Evolutionary conservation across 2,329 filamentous ascomycete genomes (phyloP), one percentile per base, ranked within the genome.

Genomic region (Clonostachys sp.): DNA sequence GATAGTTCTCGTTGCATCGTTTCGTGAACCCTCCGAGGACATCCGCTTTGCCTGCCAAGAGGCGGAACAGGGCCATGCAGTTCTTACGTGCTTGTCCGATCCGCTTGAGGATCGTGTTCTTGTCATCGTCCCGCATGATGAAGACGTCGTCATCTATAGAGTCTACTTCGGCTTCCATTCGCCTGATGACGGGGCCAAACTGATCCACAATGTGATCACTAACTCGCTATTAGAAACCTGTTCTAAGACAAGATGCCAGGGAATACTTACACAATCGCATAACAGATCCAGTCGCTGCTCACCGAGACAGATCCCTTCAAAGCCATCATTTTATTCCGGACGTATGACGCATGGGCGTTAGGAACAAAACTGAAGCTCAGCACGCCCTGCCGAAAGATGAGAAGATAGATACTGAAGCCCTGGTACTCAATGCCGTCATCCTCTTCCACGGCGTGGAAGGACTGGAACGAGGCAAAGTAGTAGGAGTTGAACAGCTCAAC

Each of bases 271-370:
- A 99, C 97, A 61, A 99, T 78, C 41, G 94, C 94, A 63, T 99
- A 99, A 73, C 94, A 99, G 57, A 97, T 95, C 92, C 95, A 99
- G 69, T 99, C 94, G 56, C 91, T 91, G 62, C 90, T 95, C 39
- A 99, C 78, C 52, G 91, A 86, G 58, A 97, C 88, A 61, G 96
- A 97, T 61, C 99, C 94, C 61, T 95, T 92, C 48, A 99, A 77
- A 57, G 90, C 87, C 20, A 89, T 86, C 59, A 99, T 97, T 67
- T 94, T 84, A 74, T 88, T 91, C 55, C 92, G 84, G 24, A 99
- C 94, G 54, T 94, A 89, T 40, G 86, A 80, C 12, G 91, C 89
- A 64, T 99, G 94, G 3, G 84, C 83, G 61, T 95, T 96, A 13
- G 86, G 86, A 43, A 83, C 83, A 64, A 96, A 97, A 53, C 90